These are phyloP conservation scores for Cyanidioschyzon merolae DNA, from an alignment of 23 red algal species.

Conservation along the genomic window DNA sequence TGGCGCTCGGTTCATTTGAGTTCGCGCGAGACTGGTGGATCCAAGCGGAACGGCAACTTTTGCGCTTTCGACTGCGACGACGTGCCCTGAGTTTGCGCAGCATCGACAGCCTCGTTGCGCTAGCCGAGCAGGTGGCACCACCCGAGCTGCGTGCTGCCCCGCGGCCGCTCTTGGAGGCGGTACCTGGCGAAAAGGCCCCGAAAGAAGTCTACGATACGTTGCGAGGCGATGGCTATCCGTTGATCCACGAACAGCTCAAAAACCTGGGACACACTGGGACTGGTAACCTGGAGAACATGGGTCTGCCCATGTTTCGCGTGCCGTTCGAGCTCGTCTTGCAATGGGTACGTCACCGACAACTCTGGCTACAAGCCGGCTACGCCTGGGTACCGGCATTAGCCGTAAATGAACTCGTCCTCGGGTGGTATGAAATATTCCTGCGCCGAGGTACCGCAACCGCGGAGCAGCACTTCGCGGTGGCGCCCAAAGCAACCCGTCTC, in stretches of 20 bases:
- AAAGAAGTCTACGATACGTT: not conserved
- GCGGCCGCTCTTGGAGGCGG: not conserved
- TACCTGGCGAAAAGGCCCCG: not conserved
- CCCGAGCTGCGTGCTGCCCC: not conserved
- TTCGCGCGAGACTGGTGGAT: not conserved
- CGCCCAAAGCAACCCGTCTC: not conserved
- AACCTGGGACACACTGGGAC: not conserved
- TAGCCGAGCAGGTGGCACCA: not conserved
- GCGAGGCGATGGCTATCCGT: conserved; percentile 3
- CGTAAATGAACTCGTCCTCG: not conserved
- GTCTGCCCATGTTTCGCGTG: not conserved
- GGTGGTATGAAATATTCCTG: not conserved
- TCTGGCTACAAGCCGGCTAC: not conserved
- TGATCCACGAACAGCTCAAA: not conserved
- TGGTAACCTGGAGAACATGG: not conserved
- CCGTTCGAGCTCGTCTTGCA: not conserved
- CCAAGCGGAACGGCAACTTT: not conserved
- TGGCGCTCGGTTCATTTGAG: not conserved
- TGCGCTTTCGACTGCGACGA: not conserved
- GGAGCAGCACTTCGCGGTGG: not conserved
- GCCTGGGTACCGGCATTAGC: not conserved
- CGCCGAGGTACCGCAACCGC: not conserved
- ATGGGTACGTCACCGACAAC: not conserved
- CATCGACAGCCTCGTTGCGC: not conserved
- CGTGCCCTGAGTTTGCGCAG: not conserved